Evolutionary conservation across 2,329 filamentous ascomycete genomes (phyloP).

Genomic region (Metarhizium brunneum): DNA sequence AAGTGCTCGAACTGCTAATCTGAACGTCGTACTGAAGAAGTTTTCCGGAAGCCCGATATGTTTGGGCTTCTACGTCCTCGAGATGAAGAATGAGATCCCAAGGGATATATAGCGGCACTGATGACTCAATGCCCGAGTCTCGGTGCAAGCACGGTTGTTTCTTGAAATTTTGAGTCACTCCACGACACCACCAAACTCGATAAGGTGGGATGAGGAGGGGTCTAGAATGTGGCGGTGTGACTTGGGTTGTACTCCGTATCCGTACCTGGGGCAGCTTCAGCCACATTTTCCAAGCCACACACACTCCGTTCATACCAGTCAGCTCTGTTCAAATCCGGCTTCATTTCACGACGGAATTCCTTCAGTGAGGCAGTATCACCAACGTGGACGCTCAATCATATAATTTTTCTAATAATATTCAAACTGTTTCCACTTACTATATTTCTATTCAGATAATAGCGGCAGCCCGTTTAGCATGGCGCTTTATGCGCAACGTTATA

Average conservation of each 20-base stretch:
- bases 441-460: too few species aligned
- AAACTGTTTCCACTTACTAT: too few species aligned
- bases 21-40: slow-evolving; percentile 35
- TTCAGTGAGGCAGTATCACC: too few species aligned
- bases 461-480: slow-evolving; percentile 11
- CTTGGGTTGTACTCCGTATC: background rate
- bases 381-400: background rate
- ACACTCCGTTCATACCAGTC: too few species aligned
- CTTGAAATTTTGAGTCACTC: slow-evolving; percentile 13
- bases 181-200: background rate
- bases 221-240: slow-evolving; percentile 13
- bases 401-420: background rate
- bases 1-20: slow-evolving; percentile 44
- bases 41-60: slow-evolving; percentile 26
- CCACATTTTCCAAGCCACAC: slow-evolving; percentile 8
- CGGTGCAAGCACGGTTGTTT: background rate
- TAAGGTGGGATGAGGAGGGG: slow-evolving; percentile 11
- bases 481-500: slow-evolving; percentile 9
- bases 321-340: too few species aligned
- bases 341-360: too few species aligned
- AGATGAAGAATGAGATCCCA: slow-evolving; percentile 5
- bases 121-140: slow-evolving; percentile 4
- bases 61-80: slow-evolving; percentile 23
- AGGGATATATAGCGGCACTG: background rate
- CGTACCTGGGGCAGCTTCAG: slow-evolving; percentile 3